Evolutionary conservation across 805 yeast genomes (phyloP).

Genomic region (Saccharomycopsis fodiens): DNA sequence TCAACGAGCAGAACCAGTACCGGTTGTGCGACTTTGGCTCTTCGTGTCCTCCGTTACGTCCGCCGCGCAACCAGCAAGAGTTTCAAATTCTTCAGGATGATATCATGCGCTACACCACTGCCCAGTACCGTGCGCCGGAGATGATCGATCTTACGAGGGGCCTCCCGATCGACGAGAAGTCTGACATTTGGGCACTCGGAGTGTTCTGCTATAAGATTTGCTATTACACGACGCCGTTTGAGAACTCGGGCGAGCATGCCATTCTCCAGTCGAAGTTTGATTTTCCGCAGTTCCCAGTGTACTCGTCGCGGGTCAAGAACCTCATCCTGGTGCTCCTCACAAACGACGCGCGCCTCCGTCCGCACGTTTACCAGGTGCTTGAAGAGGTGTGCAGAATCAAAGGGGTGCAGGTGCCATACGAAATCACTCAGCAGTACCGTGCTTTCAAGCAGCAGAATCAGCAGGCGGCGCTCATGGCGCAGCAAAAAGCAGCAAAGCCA

Average conservation of each 20-base stretch:
- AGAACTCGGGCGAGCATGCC: conserved; percentile 73
- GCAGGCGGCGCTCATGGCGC: conserved; percentile 1
- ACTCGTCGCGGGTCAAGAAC: conserved; percentile 63
- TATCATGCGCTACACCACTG: conserved; percentile 84
- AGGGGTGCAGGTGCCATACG: conserved; percentile 42
- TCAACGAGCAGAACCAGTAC: conserved; percentile 60
- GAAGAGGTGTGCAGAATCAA: conserved; percentile 54
- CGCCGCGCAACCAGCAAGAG: conserved; percentile 70
- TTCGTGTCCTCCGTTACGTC: conserved; percentile 58
- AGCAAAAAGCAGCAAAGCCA: conserved; percentile 5
- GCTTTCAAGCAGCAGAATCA: conserved; percentile 13
- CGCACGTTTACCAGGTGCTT: conserved; percentile 78
- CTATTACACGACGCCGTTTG: conserved; percentile 93
- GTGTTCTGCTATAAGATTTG: conserved; percentile 84
- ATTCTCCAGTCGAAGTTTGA: conserved; percentile 76
- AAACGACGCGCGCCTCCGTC: conserved; percentile 75
- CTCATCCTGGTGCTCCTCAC: conserved; percentile 73
- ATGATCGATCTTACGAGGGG: conserved; percentile 87
- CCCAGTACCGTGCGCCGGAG: conserved; percentile 93
- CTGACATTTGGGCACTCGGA: conserved; percentile 97
- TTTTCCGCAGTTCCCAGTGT: conserved; percentile 64
- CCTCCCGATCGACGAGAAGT: conserved; percentile 79
- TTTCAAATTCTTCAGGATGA: conserved; percentile 76
- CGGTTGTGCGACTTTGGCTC: conserved; percentile 95
- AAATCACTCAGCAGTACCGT: conserved; percentile 22